A percentile compares a stretch with the other conserved stretches of the same genome.
These are phyloP conservation scores for Phoenix dactylifera DNA, from an alignment of 176 grass and related monocot genomes.

Conservation along the genomic window DNA sequence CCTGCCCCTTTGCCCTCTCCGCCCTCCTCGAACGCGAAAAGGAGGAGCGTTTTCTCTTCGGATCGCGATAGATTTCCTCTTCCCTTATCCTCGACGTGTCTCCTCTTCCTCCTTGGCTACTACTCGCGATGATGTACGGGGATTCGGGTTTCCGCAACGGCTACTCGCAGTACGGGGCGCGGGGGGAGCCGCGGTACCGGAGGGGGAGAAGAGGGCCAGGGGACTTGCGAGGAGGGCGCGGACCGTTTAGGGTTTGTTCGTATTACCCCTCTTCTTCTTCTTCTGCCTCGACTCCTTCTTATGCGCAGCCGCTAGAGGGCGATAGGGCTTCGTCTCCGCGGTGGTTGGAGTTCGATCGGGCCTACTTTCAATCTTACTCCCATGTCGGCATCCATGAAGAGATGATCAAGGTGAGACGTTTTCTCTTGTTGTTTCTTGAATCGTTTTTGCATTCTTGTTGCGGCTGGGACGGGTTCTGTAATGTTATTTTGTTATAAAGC, in stretches of 20 bases:
- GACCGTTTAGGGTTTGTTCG: conserved; percentile 35
- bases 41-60: too few species aligned
- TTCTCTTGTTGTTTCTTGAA: background rate
- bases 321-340: conserved; percentile 9
- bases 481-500: too few species aligned
- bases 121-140: conserved; percentile 34
- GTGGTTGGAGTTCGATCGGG: conserved; percentile 44
- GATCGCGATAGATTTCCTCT: too few species aligned
- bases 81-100: background rate
- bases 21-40: too few species aligned
- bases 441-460: too few species aligned
- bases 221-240: conserved; percentile 5
- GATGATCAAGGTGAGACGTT: conserved; percentile 64
- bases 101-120: background rate
- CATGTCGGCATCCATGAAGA: conserved; percentile 71
- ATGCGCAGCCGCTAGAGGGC: background rate
- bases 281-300: conserved; percentile 5
- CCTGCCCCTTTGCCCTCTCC: too few species aligned
- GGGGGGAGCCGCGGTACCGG: conserved; percentile 37
- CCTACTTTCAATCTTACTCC: conserved; percentile 79
- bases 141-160: conserved; percentile 40
- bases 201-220: background rate
- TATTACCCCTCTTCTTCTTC: conserved; percentile 11
- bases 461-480: too few species aligned
- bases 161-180: conserved; percentile 27